Evolutionary conservation across 257 asterid genomes (phyloP).

Genomic region (Fraxinus cuspidata): DNA sequence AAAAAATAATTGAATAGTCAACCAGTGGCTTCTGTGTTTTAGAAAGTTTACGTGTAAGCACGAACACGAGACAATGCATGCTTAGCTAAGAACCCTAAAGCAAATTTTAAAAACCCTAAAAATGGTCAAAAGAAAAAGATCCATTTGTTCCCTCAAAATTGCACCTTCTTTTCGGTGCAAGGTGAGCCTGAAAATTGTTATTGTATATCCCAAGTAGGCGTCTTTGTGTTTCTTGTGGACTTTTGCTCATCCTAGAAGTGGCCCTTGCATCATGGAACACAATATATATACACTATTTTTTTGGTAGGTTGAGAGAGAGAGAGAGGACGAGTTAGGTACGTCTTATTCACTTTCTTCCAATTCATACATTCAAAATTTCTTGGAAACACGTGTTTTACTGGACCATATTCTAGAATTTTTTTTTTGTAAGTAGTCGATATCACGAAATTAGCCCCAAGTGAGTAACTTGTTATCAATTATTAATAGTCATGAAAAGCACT

Average conservation of each 20-base stretch:
- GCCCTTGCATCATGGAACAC: no score
- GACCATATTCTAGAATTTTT: no score
- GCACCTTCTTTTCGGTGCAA: slow-evolving; percentile 50
- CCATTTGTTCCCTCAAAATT: slow-evolving; percentile 16
- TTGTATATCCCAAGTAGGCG: slow-evolving; percentile 23
- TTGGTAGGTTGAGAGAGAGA: no score
- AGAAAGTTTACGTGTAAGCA: slow-evolving; percentile 52
- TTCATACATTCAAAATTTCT: no score
- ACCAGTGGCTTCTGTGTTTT: background rate
- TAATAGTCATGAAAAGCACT: slow-evolving; percentile 10
- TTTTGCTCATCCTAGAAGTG: background rate
- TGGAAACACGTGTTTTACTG: no score
- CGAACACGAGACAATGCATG: slow-evolving; percentile 43
- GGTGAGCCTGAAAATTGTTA: slow-evolving; percentile 32
- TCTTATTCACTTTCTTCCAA: no score
- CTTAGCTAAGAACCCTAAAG: slow-evolving; percentile 31
- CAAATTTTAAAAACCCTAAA: background rate
- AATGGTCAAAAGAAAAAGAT: slow-evolving; percentile 14
- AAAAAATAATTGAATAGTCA: background rate
- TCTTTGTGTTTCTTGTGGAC: slow-evolving; percentile 22
- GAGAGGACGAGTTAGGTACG: no score
- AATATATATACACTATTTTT: no score
- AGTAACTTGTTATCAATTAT: no score
- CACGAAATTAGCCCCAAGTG: no score
- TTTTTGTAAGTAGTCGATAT: no score